Evolutionary conservation across 169 alveolate species (phyloP).

Genomic region (Perkinsus marinus): DNA sequence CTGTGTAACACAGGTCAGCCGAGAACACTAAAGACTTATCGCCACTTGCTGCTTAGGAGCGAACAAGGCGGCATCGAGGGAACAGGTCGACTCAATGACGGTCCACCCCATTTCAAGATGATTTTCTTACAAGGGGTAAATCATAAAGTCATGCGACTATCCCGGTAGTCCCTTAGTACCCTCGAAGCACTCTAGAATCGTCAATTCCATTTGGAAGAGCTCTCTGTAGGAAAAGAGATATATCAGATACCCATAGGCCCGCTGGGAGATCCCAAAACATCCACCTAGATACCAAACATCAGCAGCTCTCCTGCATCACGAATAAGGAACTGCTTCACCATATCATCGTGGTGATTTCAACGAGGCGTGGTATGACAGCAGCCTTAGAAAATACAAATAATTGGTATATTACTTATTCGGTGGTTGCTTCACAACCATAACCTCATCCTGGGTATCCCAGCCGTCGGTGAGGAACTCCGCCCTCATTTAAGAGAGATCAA

Average conservation of each 20-base stretch:
- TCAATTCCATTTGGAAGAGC: background rate
- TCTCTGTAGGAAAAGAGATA: background rate
- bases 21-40: too few relatives aligned
- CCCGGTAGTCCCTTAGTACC: background rate
- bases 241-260: background rate
- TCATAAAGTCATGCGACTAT: too few relatives aligned
- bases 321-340: background rate
- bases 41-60: too few relatives aligned
- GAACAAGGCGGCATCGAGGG: too few relatives aligned
- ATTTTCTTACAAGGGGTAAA: too few relatives aligned
- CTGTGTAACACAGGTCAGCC: too few relatives aligned
- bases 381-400: too few relatives aligned
- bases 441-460: background rate
- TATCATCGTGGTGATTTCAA: too few relatives aligned
- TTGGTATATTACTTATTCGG: background rate
- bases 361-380: too few relatives aligned
- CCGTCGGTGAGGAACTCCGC: background rate
- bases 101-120: too few relatives aligned
- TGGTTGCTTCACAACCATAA: background rate
- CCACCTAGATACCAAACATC: background rate
- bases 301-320: background rate
- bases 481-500: background rate
- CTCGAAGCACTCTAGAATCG: background rate
- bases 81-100: too few relatives aligned
- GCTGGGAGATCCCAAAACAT: background rate